A percentile compares a stretch with the other conserved stretches of the same genome.
Evolutionary conservation across 2,329 filamentous ascomycete genomes (phyloP).

Genomic region (Basipetospora chlamydospora): DNA sequence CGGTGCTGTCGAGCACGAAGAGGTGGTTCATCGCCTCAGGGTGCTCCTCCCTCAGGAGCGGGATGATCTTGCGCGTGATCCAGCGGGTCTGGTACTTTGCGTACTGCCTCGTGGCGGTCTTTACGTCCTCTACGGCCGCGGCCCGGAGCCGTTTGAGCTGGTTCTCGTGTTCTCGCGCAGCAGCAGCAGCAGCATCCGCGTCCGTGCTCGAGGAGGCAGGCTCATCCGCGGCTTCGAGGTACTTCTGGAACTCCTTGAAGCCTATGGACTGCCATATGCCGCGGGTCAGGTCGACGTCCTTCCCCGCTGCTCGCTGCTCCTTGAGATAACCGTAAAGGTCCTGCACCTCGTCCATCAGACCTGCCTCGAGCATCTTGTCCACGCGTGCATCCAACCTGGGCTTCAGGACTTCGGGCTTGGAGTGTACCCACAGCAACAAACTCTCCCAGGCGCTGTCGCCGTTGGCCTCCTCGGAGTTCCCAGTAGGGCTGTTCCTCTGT

Average conservation of each 20-base stretch:
- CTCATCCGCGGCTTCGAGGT: conserved; percentile 35
- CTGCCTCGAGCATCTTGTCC: conserved; percentile 61
- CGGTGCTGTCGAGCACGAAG: conserved; percentile 70
- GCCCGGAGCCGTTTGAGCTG: conserved; percentile 41
- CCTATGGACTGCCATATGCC: conserved; percentile 97
- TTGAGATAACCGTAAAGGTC: conserved; percentile 29
- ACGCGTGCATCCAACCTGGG: conserved; percentile 62
- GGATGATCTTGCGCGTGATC: conserved; percentile 72
- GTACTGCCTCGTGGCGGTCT: conserved; percentile 75
- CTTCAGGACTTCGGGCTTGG: conserved; percentile 52
- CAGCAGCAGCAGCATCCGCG: too few relatives aligned
- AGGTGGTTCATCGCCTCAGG: conserved; percentile 39
- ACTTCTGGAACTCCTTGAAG: conserved; percentile 78
- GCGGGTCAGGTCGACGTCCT: conserved; percentile 52
- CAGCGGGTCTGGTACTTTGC: conserved; percentile 72
- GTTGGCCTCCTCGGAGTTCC: conserved; percentile 11
- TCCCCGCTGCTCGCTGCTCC: conserved; percentile 24
- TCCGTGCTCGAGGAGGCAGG: conserved; percentile 7
- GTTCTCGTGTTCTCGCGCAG: too few relatives aligned
- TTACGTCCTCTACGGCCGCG: conserved; percentile 57
- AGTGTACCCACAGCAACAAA: conserved; percentile 78
- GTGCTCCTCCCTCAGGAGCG: conserved; percentile 43
- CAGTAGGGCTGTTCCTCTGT: conserved; percentile 20
- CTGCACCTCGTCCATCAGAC: conserved; percentile 33
- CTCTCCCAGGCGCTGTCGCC: conserved; percentile 29